Evolutionary conservation across 352 stramenopile genomes (phyloP).

Genomic region (Pythium myriotylum): DNA sequence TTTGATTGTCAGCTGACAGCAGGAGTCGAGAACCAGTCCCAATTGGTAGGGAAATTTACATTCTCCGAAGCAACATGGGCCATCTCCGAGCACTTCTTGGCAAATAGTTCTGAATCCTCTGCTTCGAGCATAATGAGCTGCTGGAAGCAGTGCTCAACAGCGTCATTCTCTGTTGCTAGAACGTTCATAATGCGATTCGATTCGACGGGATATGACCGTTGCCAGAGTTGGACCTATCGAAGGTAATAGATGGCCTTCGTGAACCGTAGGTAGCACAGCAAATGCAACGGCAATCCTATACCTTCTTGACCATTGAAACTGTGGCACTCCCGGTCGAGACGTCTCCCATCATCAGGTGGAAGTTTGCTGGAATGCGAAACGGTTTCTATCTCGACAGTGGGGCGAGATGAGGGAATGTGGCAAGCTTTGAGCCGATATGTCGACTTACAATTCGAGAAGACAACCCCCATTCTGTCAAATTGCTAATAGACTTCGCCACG

Average conservation of each 20-base stretch:
- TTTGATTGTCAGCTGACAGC: too few species aligned
- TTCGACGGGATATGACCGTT: slow-evolving; percentile 37
- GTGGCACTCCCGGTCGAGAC: slow-evolving; percentile 93
- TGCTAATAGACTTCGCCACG: slow-evolving; percentile 53
- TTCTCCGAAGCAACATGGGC: slow-evolving; percentile 6
- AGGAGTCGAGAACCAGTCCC: too few species aligned
- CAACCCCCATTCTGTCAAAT: slow-evolving; percentile 50
- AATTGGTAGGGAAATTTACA: too few species aligned
- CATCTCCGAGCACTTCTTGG: slow-evolving; percentile 4
- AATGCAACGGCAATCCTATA: too few species aligned
- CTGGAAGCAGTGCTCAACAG: slow-evolving; percentile 34
- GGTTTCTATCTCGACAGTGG: slow-evolving; percentile 42
- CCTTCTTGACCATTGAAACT: slow-evolving; percentile 81
- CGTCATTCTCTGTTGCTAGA: slow-evolving; percentile 40
- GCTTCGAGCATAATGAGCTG: slow-evolving; percentile 14
- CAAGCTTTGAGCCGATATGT: too few species aligned
- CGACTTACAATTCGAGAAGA: slow-evolving; percentile 47
- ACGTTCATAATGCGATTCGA: slow-evolving; percentile 35
- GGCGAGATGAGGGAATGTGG: too few species aligned
- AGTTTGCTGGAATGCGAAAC: slow-evolving; percentile 62
- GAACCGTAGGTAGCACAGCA: too few species aligned
- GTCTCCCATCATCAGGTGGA: slow-evolving; percentile 95
- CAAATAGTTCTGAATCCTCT: background rate
- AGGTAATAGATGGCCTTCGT: too few species aligned
- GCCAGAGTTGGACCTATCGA: slow-evolving; percentile 39